A percentile compares a stretch with the other conserved stretches of the same genome.
phyloP scores from a whole-genome alignment of 1,284 basidiomycete species.

The Peniophora sp. region DNA sequence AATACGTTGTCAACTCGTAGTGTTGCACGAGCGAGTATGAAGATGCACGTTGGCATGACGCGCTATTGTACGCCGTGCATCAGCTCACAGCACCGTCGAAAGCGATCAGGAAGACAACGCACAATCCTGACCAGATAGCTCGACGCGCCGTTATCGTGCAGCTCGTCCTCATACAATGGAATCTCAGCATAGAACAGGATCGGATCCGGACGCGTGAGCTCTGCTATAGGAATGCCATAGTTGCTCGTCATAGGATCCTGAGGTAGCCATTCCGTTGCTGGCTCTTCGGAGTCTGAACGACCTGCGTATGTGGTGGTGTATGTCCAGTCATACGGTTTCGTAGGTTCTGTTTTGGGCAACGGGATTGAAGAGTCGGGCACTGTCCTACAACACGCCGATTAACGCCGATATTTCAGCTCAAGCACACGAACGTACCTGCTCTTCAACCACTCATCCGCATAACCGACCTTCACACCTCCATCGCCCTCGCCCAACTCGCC shows the following conservation, averaged over 20 bases:
- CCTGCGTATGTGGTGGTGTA: slow-evolving; percentile 89
- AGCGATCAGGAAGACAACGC: slow-evolving; percentile 25
- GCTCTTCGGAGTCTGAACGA: slow-evolving; percentile 25
- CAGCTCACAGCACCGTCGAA: neutral
- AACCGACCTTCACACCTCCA: slow-evolving; percentile 88
- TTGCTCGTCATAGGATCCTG: slow-evolving; percentile 43
- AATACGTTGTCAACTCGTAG: slow-evolving; percentile 93
- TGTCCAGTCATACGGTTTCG: slow-evolving; percentile 97
- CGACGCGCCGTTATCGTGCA: slow-evolving; percentile 91
- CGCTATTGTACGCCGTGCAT: slow-evolving; percentile 44
- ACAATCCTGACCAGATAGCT: slow-evolving; percentile 80
- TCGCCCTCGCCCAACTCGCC: slow-evolving; percentile 73
- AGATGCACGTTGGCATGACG: slow-evolving; percentile 96
- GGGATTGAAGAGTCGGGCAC: slow-evolving; percentile 55
- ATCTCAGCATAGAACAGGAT: slow-evolving; percentile 94
- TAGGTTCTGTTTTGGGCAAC: slow-evolving; percentile 64
- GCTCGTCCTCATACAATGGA: slow-evolving; percentile 87
- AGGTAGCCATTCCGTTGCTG: slow-evolving; percentile 33
- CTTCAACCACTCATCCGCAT: slow-evolving; percentile 90
- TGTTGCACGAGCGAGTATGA: slow-evolving; percentile 88
- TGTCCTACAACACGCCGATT: slow-evolving; percentile 35
- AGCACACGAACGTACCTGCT: slow-evolving; percentile 55
- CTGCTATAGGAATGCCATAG: slow-evolving; percentile 72
- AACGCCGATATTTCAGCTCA: neutral
- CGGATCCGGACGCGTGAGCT: slow-evolving; percentile 85